These are phyloP conservation scores for Cryphonectria naterciae DNA, from an alignment of 2,329 filamentous ascomycete species.

Conservation along the genomic window DNA sequence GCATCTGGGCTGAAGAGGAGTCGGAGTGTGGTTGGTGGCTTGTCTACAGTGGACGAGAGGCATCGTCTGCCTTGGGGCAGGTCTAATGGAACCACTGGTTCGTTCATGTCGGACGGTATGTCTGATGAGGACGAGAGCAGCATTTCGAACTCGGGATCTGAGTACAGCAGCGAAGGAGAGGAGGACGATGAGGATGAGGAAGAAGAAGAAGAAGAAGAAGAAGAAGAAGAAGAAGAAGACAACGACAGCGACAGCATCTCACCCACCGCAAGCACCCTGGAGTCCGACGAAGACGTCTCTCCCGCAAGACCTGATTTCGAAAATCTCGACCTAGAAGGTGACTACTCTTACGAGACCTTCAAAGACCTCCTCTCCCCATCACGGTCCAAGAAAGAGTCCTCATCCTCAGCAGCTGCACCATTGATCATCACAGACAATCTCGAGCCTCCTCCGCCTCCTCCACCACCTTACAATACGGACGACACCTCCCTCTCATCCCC, in stretches of 20 bases:
- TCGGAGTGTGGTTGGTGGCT: neutral
- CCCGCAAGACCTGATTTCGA: too few species aligned
- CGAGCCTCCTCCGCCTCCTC: too few species aligned
- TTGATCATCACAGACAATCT: neutral
- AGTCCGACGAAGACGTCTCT: neutral
- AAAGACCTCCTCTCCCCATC: neutral
- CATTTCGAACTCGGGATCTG: neutral
- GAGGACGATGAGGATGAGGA: neutral
- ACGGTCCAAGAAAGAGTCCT: neutral
- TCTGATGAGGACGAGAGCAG: conserved; percentile 2
- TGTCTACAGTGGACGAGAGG: neutral
- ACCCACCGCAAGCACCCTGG: neutral
- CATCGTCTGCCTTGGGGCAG: neutral
- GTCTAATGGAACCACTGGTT: neutral
- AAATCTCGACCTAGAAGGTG: neutral
- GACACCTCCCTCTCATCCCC: neutral
- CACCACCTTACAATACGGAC: neutral
- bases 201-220: neutral
- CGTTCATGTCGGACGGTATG: neutral
- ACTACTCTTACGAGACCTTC: conserved; percentile 4
- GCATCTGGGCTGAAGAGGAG: neutral
- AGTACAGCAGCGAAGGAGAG: neutral
- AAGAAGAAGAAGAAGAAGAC: neutral
- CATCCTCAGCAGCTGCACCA: neutral
- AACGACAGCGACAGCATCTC: neutral